Evolutionary conservation across 1,139 yeast genomes (phyloP).

Genomic region (Yamadazyma buinensis): DNA sequence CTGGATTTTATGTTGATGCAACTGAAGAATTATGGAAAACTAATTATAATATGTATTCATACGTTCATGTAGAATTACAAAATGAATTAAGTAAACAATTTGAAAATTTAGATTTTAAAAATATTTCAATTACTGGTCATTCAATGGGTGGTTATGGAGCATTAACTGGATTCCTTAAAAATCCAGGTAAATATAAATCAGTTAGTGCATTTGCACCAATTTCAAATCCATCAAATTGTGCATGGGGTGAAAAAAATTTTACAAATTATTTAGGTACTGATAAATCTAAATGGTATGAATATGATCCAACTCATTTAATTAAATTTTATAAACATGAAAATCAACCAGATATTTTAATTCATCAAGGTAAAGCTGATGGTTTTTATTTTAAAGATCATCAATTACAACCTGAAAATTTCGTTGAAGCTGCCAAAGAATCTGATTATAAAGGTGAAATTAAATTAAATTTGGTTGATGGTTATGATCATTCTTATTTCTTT

Average conservation of each 20-base stretch:
- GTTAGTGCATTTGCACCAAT: conserved; percentile 94
- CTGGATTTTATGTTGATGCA: conserved; percentile 91
- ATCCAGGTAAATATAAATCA: conserved; percentile 72
- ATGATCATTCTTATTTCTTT: conserved; percentile 89
- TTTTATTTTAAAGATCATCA: conserved; percentile 62
- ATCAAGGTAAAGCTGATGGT: conserved; percentile 75
- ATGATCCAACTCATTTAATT: conserved; percentile 80
- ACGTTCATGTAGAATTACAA: conserved; percentile 74
- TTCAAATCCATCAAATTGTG: conserved; percentile 67
- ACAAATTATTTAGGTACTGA: conserved; percentile 69
- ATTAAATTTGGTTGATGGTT: conserved; percentile 70
- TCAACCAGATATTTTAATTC: conserved; percentile 67
- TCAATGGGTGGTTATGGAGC: conserved; percentile 99
- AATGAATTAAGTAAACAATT: conserved; percentile 42
- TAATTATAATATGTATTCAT: conserved; percentile 83
- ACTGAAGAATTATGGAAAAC: conserved; percentile 65
- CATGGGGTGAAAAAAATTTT: conserved; percentile 86
- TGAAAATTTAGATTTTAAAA: conserved; percentile 50
- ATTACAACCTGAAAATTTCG: conserved; percentile 72
- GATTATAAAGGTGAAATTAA: conserved; percentile 59
- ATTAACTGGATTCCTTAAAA: conserved; percentile 65
- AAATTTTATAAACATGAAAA: conserved; percentile 47
- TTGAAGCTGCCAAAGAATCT: conserved; percentile 58
- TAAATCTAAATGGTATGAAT: conserved; percentile 57
- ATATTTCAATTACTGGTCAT: conserved; percentile 81